Conservation (phyloP, 1,139 yeast genomes). For the Trichomonascaceae sp. region DNA sequence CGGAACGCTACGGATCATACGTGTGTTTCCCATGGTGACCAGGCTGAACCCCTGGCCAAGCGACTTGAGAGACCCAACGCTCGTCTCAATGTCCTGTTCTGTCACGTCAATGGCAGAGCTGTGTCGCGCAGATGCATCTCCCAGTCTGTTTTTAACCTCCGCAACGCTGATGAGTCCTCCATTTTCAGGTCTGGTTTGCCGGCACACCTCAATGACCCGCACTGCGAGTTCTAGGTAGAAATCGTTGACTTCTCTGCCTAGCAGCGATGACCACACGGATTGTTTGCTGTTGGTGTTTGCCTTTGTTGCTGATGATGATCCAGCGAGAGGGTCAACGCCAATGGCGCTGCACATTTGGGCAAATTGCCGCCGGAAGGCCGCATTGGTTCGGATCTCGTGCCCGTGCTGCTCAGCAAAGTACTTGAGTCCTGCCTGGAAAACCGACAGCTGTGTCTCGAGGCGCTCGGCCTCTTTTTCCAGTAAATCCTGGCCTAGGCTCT, state of each 20-base stretch:
- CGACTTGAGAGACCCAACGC: conserved; percentile 31
- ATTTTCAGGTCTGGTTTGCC: conserved; percentile 53
- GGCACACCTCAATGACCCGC: conserved; percentile 61
- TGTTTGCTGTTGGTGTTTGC: too few species aligned
- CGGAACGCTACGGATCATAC: conserved; percentile 36
- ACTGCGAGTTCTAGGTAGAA: conserved; percentile 56
- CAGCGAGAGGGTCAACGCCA: conserved; percentile 72
- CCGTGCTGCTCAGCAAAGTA: conserved; percentile 37
- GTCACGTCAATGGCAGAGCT: conserved; percentile 23
- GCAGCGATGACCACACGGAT: conserved; percentile 26
- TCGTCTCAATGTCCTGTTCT: conserved; percentile 35
- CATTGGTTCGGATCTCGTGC: conserved; percentile 49
- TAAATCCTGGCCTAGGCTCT: conserved; percentile 22
- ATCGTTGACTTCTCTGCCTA: conserved; percentile 37
- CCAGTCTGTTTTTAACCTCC: conserved; percentile 34
- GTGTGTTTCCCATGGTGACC: conserved; percentile 25
- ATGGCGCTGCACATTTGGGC: conserved; percentile 62
- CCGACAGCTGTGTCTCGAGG: conserved; percentile 26
- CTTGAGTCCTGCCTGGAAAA: conserved; percentile 26
- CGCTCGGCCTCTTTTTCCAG: conserved; percentile 23
- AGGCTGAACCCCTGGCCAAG: conserved; percentile 37
- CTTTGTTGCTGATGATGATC: conserved; percentile 27
- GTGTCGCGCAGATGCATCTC: conserved; percentile 13
- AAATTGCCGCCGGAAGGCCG: conserved; percentile 56
- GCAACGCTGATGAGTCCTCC: conserved; percentile 66